Percentiles rank a stretch among this genome's conserved stretches.
These are phyloP conservation scores for Pythium oligandrum DNA, from an alignment of 352 stramenopile genomes.

Conservation along the genomic window DNA sequence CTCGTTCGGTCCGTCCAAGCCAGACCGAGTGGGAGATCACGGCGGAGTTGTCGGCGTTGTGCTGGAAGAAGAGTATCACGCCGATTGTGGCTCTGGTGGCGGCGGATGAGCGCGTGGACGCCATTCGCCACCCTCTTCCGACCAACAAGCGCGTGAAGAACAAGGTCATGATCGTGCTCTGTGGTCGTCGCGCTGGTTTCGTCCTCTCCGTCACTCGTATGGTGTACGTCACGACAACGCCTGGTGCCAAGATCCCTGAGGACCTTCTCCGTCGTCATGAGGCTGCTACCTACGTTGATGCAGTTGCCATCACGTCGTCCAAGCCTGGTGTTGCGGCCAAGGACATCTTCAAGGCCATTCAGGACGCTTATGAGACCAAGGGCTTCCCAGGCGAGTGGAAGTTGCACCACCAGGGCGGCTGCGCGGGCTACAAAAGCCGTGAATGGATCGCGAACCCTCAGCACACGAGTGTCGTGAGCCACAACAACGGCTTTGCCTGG, in stretches of 20 bases:
- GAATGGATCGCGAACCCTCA: conserved; percentile 65
- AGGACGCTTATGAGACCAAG: conserved; percentile 47
- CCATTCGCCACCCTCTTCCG: conserved; percentile 60
- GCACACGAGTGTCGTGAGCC: conserved; percentile 24
- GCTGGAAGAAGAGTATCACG: conserved; percentile 42
- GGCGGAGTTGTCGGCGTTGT: conserved; percentile 28
- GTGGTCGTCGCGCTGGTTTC: conserved; percentile 53
- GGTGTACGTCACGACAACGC: conserved; percentile 52
- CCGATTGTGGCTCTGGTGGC: conserved; percentile 56
- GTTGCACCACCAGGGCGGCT: conserved; percentile 61
- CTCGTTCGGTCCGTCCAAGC: conserved; percentile 29
- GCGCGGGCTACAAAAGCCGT: conserved; percentile 60
- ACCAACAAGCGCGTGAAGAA: conserved; percentile 65
- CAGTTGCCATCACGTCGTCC: conserved; percentile 41
- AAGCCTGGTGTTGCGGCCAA: conserved; percentile 24
- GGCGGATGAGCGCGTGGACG: conserved; percentile 59
- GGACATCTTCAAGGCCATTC: conserved; percentile 50
- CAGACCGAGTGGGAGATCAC: conserved; percentile 60
- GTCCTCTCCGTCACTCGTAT: conserved; percentile 62
- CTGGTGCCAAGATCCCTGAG: conserved; percentile 14
- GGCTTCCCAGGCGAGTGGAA: conserved; percentile 62
- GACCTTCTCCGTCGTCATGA: conserved; percentile 57
- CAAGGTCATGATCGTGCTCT: conserved; percentile 78
- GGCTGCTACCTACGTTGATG: conserved; percentile 66
- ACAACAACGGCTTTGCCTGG: conserved; percentile 63